These are phyloP conservation scores for Candida mattraensis DNA, from an alignment of 805 yeast genomes.

Conservation along the genomic window DNA sequence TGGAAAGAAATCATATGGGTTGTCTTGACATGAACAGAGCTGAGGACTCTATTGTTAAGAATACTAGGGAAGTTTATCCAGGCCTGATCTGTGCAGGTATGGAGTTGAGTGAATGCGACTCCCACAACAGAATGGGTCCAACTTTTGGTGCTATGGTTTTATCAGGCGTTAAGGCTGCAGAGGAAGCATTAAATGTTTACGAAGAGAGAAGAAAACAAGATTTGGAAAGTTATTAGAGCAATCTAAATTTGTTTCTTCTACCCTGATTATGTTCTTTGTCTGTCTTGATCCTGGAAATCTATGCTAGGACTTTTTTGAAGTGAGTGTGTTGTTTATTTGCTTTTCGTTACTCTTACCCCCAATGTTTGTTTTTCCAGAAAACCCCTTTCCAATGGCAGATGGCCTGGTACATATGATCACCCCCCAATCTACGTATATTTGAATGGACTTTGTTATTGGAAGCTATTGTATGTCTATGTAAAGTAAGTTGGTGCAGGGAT, in stretches of 20 bases:
- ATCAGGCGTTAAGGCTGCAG: constrained; percentile 79
- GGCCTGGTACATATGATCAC: too few relatives aligned
- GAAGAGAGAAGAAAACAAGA: constrained; percentile 32
- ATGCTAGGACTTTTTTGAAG: too few relatives aligned
- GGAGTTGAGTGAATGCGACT: constrained; percentile 78
- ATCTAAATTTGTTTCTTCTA: background rate
- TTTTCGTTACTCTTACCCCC: too few relatives aligned
- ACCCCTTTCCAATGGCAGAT: too few relatives aligned
- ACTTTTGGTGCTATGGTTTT: constrained; percentile 81
- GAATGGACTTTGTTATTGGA: too few relatives aligned
- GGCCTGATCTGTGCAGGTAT: constrained; percentile 70
- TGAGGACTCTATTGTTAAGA: constrained; percentile 72
- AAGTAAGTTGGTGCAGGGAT: too few relatives aligned
- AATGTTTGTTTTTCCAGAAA: too few relatives aligned
- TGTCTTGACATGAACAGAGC: constrained; percentile 78
- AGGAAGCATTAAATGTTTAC: constrained; percentile 36
- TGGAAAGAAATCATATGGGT: constrained; percentile 63
- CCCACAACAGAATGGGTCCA: constrained; percentile 82
- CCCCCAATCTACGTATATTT: too few relatives aligned
- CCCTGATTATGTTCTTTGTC: constrained; percentile 22
- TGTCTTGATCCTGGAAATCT: constrained; percentile 11
- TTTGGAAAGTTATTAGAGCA: constrained; percentile 15
- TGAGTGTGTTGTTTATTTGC: too few relatives aligned
- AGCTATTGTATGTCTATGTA: too few relatives aligned
- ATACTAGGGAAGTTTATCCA: constrained; percentile 63